Evolutionary conservation across 2,329 filamentous ascomycete genomes (phyloP), one percentile per base, ranked within the genome.

Genomic region (Sclerotinia borealis): DNA sequence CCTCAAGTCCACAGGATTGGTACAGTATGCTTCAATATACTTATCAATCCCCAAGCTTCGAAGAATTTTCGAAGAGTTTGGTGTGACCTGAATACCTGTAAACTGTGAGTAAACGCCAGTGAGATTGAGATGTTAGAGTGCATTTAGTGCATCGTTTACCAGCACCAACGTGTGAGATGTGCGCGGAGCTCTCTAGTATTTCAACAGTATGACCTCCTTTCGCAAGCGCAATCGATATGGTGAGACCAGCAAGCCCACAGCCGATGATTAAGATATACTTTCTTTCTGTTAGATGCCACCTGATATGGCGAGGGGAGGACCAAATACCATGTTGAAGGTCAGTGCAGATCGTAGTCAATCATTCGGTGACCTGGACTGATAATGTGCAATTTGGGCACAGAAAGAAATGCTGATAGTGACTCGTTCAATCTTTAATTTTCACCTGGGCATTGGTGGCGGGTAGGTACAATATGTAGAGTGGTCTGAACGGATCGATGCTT

Each of bases 201-300:
- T 56, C 61, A 27, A 69, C 60, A 4, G 47, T 48, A 49, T 67
- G 65, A 17, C 66, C 65, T 15, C 41, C 61, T 59, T 65, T 68
- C 7, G 62, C 62, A 19, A 69, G 36, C 6, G 61, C 52, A 45
- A 69, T 68, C 4, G 65, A 65, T 22, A 61, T 63, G 6, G 67
- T 69, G 31, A 69, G 63, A 17, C 66, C 66, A 17, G 67, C 64
- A 2, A 69, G 66, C 15, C 66, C 64, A 60, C 61, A 65, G 15
- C 66, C 66, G 15, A 69, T 67, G 25, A 68, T 63, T 13, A 69
- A 63, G 34, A 68, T 61, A 58, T 69, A 66, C 66, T 68, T 31
- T 59, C 11, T 7, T n/a, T 29, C 36, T 55, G 27, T 55, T n/a
- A 22, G 19, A 55, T 43, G 27, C 19, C 19, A 15, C 5, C 4